Base-by-base conservation (phyloP, 768 basidiomycete genomes). In the Podaxis sp. region DNA sequence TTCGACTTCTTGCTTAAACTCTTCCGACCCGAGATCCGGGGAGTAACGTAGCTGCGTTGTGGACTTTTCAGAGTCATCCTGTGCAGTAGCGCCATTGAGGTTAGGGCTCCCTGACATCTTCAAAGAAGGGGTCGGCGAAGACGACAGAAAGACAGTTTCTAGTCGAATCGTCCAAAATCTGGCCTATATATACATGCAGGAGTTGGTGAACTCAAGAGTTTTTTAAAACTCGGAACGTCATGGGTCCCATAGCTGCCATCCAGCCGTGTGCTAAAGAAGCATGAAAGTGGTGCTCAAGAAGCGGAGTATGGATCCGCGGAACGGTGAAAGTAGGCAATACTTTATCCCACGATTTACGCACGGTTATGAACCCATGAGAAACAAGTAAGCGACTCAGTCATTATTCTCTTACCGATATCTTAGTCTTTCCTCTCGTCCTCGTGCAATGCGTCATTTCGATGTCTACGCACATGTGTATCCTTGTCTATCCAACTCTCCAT, bases 1-100 rank as follows among this genome's bases (percentile, higher is more conserved):
- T 24, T 70, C 71, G 17, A 80, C 77, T 65, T 79, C 72, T 8
- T 69, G 73, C 30, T 75, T 72, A 61, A 76, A 77, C 22, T 70
- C 70, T 51, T 72, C 59, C 42, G 66, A 67, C 39, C 68, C 67
- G 17, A 64, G 62, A 42, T 69, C 62, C 30, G 44, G 60, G 19
- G 52, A 52, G 38, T 49, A 36, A 24, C 53, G 40, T 36, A 38
- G 19, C 15, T 56, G 28, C 2, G 48, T 52, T 26, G 52, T 46
- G 28, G 63, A 62, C 42, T 58, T 64, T 15, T 66, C 57, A n/a
- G 65, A 40, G 48, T 26, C 54, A 13, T 40, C 55, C 19, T 52
- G 36, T 13, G 13, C 22, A 15, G 11, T 9, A 12, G 28, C 46
- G 48, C 46, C 26, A 22, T 46, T 46, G 11, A 22, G 17, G 9